A percentile compares a stretch with the other conserved stretches of the same genome.
These are phyloP conservation scores for Colletotrichum sp. DNA, from an alignment of 2,329 filamentous ascomycete genomes.

Conservation along the genomic window DNA sequence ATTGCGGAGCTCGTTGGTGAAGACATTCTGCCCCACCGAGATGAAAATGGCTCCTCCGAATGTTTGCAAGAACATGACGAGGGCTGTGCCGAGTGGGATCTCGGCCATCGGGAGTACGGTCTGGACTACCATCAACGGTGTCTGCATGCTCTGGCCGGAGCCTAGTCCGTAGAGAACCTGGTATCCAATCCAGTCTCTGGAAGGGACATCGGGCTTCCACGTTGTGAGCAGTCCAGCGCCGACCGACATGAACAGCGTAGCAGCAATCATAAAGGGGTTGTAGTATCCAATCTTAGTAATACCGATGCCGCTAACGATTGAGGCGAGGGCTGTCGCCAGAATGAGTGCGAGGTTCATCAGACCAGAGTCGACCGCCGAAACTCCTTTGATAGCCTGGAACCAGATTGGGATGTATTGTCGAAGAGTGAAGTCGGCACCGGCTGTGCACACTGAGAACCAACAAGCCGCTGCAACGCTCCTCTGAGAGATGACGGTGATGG, in stretches of 20 bases:
- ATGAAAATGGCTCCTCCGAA: slow-evolving; percentile 15
- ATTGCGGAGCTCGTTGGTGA: neutral
- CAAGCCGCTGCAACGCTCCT: slow-evolving; percentile 31
- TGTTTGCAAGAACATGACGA: slow-evolving; percentile 14
- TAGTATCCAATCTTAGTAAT: slow-evolving; percentile 39
- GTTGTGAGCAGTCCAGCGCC: slow-evolving; percentile 22
- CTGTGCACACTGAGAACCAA: slow-evolving; percentile 26
- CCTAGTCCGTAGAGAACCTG: slow-evolving; percentile 29
- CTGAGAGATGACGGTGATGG: slow-evolving; percentile 38
- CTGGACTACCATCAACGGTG: slow-evolving; percentile 28
- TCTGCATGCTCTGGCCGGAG: slow-evolving; percentile 28
- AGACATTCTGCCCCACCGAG: slow-evolving; percentile 9
- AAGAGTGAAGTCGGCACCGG: slow-evolving; percentile 25
- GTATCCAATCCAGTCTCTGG: slow-evolving; percentile 25
- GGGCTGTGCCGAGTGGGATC: slow-evolving; percentile 4
- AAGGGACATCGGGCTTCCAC: neutral
- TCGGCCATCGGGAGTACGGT: slow-evolving; percentile 22
- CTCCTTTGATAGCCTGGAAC: slow-evolving; percentile 38
- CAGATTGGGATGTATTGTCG: slow-evolving; percentile 37
- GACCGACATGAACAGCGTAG: slow-evolving; percentile 31
- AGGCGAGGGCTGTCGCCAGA: slow-evolving; percentile 30
- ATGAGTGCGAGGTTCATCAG: slow-evolving; percentile 35
- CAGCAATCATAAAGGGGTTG: slow-evolving; percentile 35
- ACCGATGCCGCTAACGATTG: slow-evolving; percentile 28
- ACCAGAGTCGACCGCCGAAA: slow-evolving; percentile 34